Evolutionary conservation across 305 asterid genomes (phyloP), one percentile per base, ranked within the genome.

Genomic region (Ajuga reptans): DNA sequence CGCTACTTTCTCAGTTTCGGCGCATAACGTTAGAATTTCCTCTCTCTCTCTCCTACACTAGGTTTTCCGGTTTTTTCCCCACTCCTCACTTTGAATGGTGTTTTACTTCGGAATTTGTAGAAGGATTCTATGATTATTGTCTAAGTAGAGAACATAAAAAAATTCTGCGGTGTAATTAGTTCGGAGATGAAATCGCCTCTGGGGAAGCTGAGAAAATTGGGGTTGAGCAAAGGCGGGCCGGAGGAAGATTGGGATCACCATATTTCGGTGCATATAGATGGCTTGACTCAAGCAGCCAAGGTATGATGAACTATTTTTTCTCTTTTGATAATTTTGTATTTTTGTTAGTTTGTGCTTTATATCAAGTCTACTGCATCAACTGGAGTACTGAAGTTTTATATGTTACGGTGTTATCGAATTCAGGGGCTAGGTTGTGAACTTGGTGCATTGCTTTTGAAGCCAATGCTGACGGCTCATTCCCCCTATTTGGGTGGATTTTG

Each of bases 221-320:
- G 91, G 65, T 81, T 85, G 64, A 82, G 72, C 67, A 90, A 89
- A 82, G 74, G 80, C 78, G 93, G 81, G 69, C 67, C 82, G 29
- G 82, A 88, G 78, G 95, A 86, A 57, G 81, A 82, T 77, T 85
- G 84, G 87, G 91, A 86, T 86, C 92, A 76, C 60, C 92, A 77
- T 41, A 49, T 78, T 68, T 72, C 86, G 64, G 81, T 75, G 59
- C 86, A 83, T 80, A 59, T 69, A 7, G 89, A 88, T 75, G 93
- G 84, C 37, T 82, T 92, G 31, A 63, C 83, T 78, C 95, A 86
- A 77, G 96, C 95, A 51, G 83, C 91, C 2, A 85, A 82, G 91
- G 96, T 87, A 45, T 11, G 37, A 15, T 41, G 59, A 10, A n/a
- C 15, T 58, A 2, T 39, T 42, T 67, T 39, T 42, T 67, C 37